Evolutionary conservation across 352 stramenopile genomes (phyloP).

Genomic region (Globisporangium sylvaticum): DNA sequence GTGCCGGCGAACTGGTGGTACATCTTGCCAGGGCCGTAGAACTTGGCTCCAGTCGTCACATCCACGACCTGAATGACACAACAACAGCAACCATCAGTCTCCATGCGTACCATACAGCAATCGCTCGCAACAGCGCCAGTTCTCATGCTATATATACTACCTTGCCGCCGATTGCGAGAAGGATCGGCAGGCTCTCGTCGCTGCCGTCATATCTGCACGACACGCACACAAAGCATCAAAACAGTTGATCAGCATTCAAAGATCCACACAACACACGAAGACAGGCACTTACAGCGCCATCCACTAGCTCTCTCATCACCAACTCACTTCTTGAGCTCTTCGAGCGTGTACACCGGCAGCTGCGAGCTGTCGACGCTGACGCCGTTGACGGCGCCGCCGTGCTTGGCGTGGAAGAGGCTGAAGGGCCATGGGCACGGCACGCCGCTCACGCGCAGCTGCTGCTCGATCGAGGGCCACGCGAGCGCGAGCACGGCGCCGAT

Average conservation of each 20-base stretch:
- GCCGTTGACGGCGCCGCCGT: conserved; percentile 11
- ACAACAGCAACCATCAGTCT: conserved; percentile 7
- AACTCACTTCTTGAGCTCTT: conserved; percentile 54
- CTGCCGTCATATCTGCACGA: conserved; percentile 56
- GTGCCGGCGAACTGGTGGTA: conserved; percentile 77
- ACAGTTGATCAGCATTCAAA: neutral
- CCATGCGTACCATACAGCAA: neutral
- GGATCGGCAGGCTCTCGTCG: conserved; percentile 58
- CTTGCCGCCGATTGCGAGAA: conserved; percentile 68
- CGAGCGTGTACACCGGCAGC: conserved; percentile 50
- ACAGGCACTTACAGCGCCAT: neutral
- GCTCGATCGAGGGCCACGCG: conserved; percentile 70
- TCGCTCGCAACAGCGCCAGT: neutral
- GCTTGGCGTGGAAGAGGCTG: conserved; percentile 32
- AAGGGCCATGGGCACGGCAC: conserved; percentile 69
- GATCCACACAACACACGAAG: neutral
- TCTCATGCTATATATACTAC: conserved; percentile 19
- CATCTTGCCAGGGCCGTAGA: conserved; percentile 67
- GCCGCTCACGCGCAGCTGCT: conserved; percentile 46
- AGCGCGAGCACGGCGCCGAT: conserved; percentile 53
- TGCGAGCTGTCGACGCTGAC: conserved; percentile 21
- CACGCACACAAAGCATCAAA: conserved; percentile 6
- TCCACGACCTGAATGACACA: conserved; percentile 44
- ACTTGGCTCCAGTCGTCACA: conserved; percentile 64
- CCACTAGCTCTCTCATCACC: conserved; percentile 1